phyloP scores from a whole-genome alignment of 2,329 filamentous ascomycete genomes.

The Rutstroemia sp. region DNA sequence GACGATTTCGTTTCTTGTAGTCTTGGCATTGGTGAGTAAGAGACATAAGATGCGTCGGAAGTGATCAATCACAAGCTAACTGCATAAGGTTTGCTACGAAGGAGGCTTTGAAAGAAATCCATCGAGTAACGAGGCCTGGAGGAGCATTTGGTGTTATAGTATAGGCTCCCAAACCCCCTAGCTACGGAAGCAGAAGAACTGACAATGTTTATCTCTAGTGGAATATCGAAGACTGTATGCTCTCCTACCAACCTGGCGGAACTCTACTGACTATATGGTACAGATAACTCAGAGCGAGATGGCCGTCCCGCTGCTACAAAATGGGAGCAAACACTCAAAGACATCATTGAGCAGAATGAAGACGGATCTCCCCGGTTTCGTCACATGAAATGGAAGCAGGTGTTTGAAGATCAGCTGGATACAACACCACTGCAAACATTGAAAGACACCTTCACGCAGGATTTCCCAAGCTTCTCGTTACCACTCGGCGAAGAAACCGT shows the following conservation, averaged over 20 bases:
- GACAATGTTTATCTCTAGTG: slow-evolving; percentile 33
- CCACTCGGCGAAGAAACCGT: slow-evolving; percentile 51
- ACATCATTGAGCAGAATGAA: slow-evolving; percentile 46
- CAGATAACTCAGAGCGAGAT: slow-evolving; percentile 55
- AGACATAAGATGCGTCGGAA: not conserved
- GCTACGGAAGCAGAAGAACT: not conserved
- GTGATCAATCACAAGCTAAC: not conserved
- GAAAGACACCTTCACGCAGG: slow-evolving; percentile 33
- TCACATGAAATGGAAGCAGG: slow-evolving; percentile 53
- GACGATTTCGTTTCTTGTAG: slow-evolving; percentile 24
- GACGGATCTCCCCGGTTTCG: slow-evolving; percentile 60
- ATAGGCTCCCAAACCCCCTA: not conserved
- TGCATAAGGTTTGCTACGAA: slow-evolving; percentile 55
- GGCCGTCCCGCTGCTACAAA: slow-evolving; percentile 45
- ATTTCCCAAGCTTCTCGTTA: slow-evolving; percentile 47
- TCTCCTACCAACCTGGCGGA: not conserved
- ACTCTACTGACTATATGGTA: slow-evolving; percentile 8
- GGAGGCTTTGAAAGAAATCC: slow-evolving; percentile 57
- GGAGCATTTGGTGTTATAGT: slow-evolving; percentile 54
- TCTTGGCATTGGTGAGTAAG: slow-evolving; percentile 38
- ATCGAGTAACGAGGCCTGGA: slow-evolving; percentile 54
- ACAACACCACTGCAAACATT: slow-evolving; percentile 45
- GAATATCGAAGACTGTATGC: slow-evolving; percentile 65
- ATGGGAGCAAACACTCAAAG: slow-evolving; percentile 57
- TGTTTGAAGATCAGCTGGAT: slow-evolving; percentile 54